phyloP scores from a whole-genome alignment of 345 rosid species.

The Arabidopsis arenosa region DNA sequence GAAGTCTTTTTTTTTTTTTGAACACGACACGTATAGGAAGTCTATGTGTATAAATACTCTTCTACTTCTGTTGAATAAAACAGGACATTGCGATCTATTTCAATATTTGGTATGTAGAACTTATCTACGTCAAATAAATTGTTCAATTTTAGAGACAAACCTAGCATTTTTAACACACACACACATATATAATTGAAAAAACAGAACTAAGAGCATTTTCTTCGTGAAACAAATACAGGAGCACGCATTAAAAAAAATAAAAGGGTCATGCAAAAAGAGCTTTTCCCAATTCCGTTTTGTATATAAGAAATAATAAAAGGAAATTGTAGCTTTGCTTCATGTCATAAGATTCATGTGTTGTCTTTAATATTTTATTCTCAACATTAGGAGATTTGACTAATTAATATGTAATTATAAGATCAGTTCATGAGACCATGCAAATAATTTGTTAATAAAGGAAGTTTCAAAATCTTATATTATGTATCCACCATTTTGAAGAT shows the following conservation, averaged over 20 bases:
- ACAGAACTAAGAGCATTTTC: slow-evolving; percentile 2
- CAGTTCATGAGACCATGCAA: not conserved
- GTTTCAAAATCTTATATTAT: not conserved
- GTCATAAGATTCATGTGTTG: slow-evolving; percentile 43
- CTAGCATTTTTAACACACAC: too few relatives aligned
- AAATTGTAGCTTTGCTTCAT: slow-evolving; percentile 26
- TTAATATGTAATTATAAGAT: not conserved
- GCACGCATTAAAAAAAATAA: not conserved
- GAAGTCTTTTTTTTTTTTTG: too few relatives aligned
- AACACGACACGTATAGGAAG: too few relatives aligned
- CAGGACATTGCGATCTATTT: too few relatives aligned
- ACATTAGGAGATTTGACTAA: slow-evolving; percentile 13
- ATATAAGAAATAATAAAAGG: not conserved
- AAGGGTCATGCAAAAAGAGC: slow-evolving; percentile 40
- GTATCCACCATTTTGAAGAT: slow-evolving; percentile 5
- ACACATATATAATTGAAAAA: not conserved
- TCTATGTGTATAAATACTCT: too few relatives aligned
- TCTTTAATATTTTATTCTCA: slow-evolving; percentile 17
- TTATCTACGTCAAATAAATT: too few relatives aligned
- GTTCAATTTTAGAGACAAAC: too few relatives aligned
- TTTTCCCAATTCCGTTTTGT: slow-evolving; percentile 36
- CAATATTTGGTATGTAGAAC: too few relatives aligned
- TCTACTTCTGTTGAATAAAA: too few relatives aligned
- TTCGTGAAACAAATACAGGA: slow-evolving; percentile 19
- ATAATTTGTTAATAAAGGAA: not conserved